Percentiles rank a stretch among this genome's conserved stretches.
Evolutionary conservation across 2,329 filamentous ascomycete species (phyloP).

Genomic region (Biscogniauxia marginata): DNA sequence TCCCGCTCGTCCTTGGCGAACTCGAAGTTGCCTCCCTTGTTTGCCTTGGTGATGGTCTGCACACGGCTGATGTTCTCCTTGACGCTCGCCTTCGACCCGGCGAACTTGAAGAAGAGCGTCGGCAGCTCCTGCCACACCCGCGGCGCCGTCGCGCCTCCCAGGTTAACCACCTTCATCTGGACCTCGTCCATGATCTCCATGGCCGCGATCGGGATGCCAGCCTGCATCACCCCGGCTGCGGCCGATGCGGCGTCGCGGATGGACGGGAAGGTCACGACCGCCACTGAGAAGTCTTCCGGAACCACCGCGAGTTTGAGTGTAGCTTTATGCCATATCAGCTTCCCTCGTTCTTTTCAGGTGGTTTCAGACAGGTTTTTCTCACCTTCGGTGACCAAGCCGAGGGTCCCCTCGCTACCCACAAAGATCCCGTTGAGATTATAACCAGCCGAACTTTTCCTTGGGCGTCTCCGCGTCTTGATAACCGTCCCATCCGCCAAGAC

Average conservation of each 20-base stretch:
- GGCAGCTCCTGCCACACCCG: slow-evolving; percentile 72
- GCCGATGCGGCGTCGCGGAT: slow-evolving; percentile 75
- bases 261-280: slow-evolving; percentile 74
- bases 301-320: slow-evolving; percentile 78
- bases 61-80: slow-evolving; percentile 73
- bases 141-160: slow-evolving; percentile 66
- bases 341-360: neutral
- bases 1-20: slow-evolving; percentile 72
- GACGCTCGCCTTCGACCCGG: slow-evolving; percentile 75
- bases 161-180: slow-evolving; percentile 81
- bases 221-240: slow-evolving; percentile 72
- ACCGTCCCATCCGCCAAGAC: slow-evolving; percentile 76
- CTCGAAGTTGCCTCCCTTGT: slow-evolving; percentile 68
- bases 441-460: slow-evolving; percentile 76
- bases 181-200: slow-evolving; percentile 90
- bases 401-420: slow-evolving; percentile 77
- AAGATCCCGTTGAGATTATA: slow-evolving; percentile 82
- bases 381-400: slow-evolving; percentile 77
- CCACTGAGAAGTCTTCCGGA: slow-evolving; percentile 73
- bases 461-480: slow-evolving; percentile 76
- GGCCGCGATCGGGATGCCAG: slow-evolving; percentile 69
- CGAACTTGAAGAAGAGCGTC: slow-evolving; percentile 84
- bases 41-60: slow-evolving; percentile 61
- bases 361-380: slow-evolving; percentile 4
- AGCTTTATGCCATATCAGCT: slow-evolving; percentile 40